Conservation (phyloP, 768 basidiomycete species). For the Suillus plorans region DNA sequence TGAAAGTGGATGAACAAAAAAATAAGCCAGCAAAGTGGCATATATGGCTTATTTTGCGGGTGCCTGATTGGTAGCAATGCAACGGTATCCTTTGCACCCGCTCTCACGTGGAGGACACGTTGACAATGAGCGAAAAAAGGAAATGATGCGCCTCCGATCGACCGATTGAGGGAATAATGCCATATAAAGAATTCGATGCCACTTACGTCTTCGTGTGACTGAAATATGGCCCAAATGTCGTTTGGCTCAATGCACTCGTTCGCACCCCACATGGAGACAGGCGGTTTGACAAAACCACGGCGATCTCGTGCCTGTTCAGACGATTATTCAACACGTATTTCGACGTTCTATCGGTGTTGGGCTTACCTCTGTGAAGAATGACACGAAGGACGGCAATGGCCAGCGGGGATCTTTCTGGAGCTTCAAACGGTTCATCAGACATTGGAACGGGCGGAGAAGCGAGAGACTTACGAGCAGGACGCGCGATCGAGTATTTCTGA, state of each 20-base stretch:
- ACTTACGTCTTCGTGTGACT: constrained; percentile 61
- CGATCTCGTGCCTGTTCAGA: constrained; percentile 13
- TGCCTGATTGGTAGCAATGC: constrained; percentile 4
- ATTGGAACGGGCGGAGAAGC: not conserved
- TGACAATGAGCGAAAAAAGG: constrained; percentile 7
- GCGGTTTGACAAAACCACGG: constrained; percentile 16
- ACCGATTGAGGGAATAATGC: not conserved
- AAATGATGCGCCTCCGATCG: constrained; percentile 9
- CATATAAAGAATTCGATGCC: not conserved
- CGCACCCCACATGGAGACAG: constrained; percentile 50
- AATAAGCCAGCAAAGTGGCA: not conserved
- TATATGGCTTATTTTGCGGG: not conserved
- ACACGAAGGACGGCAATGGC: constrained; percentile 24
- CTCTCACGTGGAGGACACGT: constrained; percentile 18
- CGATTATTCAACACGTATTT: not conserved
- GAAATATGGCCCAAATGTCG: constrained; percentile 57
- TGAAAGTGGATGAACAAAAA: constrained; percentile 13
- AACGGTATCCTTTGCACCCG: constrained; percentile 3
- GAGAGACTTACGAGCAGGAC: constrained; percentile 47
- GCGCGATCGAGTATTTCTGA: constrained; percentile 51
- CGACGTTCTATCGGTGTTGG: not conserved
- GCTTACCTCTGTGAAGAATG: constrained; percentile 26
- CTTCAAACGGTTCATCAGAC: constrained; percentile 14
- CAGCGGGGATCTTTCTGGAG: constrained; percentile 24
- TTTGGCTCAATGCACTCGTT: constrained; percentile 35